Evolutionary conservation across 768 basidiomycete species (phyloP).

Genomic region (Ephemerocybe angulata): DNA sequence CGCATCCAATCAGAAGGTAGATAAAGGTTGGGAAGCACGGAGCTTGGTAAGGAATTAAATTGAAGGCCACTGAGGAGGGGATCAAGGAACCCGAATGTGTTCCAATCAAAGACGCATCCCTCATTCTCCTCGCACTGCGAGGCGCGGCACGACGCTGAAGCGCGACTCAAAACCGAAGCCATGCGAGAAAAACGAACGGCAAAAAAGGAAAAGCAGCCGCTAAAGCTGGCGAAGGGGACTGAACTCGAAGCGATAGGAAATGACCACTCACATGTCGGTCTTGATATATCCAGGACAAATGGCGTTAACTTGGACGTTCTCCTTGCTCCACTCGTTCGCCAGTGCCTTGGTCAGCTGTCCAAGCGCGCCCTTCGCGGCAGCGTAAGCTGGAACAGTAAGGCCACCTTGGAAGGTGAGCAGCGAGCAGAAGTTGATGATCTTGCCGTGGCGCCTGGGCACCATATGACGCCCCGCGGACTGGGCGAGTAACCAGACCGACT

Average conservation of each 20-base stretch:
- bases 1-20: too few species aligned
- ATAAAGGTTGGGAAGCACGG: too few species aligned
- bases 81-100: too few species aligned
- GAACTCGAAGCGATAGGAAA: constrained; percentile 8
- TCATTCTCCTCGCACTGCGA: too few species aligned
- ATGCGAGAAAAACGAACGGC: background rate
- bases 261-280: constrained; percentile 77
- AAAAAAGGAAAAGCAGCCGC: constrained; percentile 5
- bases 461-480: constrained; percentile 89
- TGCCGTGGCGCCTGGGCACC: constrained; percentile 63
- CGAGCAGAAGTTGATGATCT: constrained; percentile 72
- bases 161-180: too few species aligned
- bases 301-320: constrained; percentile 85
- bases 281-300: constrained; percentile 87
- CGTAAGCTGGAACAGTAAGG: constrained; percentile 83
- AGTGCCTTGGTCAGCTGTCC: constrained; percentile 86
- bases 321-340: constrained; percentile 88
- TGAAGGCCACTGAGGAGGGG: too few species aligned
- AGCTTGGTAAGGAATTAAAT: too few species aligned
- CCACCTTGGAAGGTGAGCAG: constrained; percentile 63
- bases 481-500: constrained; percentile 79
- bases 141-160: too few species aligned
- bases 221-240: background rate
- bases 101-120: too few species aligned
- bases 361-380: constrained; percentile 85